These are phyloP conservation scores for Cutaneotrichosporon curvatum DNA, from an alignment of 1,284 basidiomycete species.

Conservation along the genomic window DNA sequence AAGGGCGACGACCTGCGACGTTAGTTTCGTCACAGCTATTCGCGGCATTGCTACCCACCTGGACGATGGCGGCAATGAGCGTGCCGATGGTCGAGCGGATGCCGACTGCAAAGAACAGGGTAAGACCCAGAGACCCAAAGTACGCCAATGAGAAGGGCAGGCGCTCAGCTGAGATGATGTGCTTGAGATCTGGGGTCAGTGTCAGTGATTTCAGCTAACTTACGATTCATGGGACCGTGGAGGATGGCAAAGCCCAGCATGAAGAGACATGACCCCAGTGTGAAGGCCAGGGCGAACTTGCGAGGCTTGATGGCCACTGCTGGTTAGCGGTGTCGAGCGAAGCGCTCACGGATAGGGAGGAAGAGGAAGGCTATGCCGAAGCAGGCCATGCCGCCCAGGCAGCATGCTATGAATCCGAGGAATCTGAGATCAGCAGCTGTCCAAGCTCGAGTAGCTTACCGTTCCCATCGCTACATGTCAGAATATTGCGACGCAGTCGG, in stretches of 20 bases:
- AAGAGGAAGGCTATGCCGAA: slow-evolving; percentile 93
- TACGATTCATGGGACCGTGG: slow-evolving; percentile 45
- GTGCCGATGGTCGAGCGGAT: slow-evolving; percentile 75
- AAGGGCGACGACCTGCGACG: slow-evolving; percentile 65
- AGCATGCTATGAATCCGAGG: slow-evolving; percentile 86
- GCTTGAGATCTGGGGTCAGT: slow-evolving; percentile 61
- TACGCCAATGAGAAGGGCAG: slow-evolving; percentile 82
- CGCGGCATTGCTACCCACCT: slow-evolving; percentile 47
- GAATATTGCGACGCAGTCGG: neutral
- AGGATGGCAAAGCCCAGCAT: slow-evolving; percentile 53
- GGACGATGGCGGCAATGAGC: slow-evolving; percentile 67
- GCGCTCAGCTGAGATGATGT: slow-evolving; percentile 74
- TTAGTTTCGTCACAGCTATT: neutral
- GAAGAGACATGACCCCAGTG: slow-evolving; percentile 44
- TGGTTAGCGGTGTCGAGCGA: neutral
- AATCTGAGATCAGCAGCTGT: slow-evolving; percentile 52
- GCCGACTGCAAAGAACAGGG: slow-evolving; percentile 80
- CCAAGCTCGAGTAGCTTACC: slow-evolving; percentile 16
- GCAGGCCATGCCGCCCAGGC: slow-evolving; percentile 84
- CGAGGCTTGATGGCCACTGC: slow-evolving; percentile 67
- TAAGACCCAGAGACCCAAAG: slow-evolving; percentile 69
- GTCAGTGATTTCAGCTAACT: neutral
- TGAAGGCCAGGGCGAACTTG: slow-evolving; percentile 85
- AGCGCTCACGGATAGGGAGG: slow-evolving; percentile 57
- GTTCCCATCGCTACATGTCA: slow-evolving; percentile 36